Base-by-base conservation (phyloP, 2,329 filamentous ascomycete species). In the Cladorrhinum sp. region DNA sequence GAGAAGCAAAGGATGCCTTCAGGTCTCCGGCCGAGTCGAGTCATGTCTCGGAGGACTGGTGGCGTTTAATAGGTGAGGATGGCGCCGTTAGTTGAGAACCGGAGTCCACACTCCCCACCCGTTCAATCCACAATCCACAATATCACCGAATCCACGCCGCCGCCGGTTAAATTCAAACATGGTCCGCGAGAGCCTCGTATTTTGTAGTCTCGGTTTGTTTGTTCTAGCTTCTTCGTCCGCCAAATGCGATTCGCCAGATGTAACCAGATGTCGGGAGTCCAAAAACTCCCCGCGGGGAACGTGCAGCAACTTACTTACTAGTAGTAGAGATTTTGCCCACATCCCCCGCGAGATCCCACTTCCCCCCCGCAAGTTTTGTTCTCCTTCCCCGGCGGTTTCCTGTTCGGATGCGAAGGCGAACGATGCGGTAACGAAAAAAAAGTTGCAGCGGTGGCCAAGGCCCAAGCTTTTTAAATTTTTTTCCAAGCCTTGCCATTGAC, bases 51-150 rank as follows among this genome's bases (percentile, higher is more conserved):
- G n/a, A 27, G 50, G 18, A 12, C 12, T 55, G n/a, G n/a, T n/a
- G n/a, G n/a, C n/a, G n/a, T n/a, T n/a, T n/a, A 22, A 53, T 41
- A 45, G 50, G 45, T 12, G 13, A 50, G 58, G 25, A 45, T 7
- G 7, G 41, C n/a, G 41, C 41, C 41, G 41, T 45, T 45, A n/a
- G 41, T 45, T 41, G 29, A 29, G 24, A n/a, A 49, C 12, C 13
- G 24, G 51, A 60, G 25, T 45, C 48, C 51, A 55, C 59, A n/a
- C 24, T 23, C 58, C 50, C 55, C 61, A 56, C 58, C 38, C 8
- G 38, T 16, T 13, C 60, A n/a, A n/a, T n/a, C n/a, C n/a, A n/a
- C n/a, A n/a, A 60, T 62, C 64, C 64, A 65, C 62, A 64, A 58
- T 61, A 58, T 45, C 60, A 56, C 62, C 62, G 60, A 64, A 62